These are phyloP conservation scores for Coemansia aciculifera DNA, from an alignment of 192 early-diverging fungal genomes.

Conservation along the genomic window DNA sequence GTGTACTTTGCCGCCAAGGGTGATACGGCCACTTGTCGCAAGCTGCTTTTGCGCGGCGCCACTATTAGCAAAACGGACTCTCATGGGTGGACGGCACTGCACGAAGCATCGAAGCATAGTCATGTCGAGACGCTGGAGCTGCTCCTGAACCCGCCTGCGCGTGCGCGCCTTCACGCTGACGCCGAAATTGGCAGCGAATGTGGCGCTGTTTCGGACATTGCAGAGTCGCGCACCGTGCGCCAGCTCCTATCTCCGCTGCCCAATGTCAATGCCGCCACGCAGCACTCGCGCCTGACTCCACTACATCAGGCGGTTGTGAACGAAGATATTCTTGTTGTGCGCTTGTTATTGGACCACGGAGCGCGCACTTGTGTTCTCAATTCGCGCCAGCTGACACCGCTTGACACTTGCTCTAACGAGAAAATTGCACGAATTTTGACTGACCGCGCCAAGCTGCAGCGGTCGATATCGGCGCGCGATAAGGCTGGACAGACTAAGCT, in stretches of 20 bases:
- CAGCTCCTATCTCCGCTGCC: conserved; percentile 44
- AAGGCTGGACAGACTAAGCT: conserved; percentile 66
- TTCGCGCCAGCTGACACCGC: conserved; percentile 40
- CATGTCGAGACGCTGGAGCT: conserved; percentile 31
- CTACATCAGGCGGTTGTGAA: conserved; percentile 38
- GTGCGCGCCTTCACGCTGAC: conserved; percentile 9
- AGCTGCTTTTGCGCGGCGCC: conserved; percentile 45
- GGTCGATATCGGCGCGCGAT: conserved; percentile 46
- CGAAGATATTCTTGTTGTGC: conserved; percentile 31
- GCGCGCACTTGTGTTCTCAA: conserved; percentile 31
- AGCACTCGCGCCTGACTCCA: conserved; percentile 31
- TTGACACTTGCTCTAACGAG: conserved; percentile 48
- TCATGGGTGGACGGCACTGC: conserved; percentile 47
- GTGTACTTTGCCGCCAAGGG: conserved; percentile 48
- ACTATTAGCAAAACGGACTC: conserved; percentile 26
- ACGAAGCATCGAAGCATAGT: conserved; percentile 34
- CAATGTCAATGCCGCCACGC: conserved; percentile 35
- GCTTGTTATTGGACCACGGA: conserved; percentile 41
- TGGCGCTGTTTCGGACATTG: conserved; percentile 12
- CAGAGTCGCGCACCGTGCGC: conserved; percentile 18
- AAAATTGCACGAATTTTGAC: conserved; percentile 44
- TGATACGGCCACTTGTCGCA: conserved; percentile 30
- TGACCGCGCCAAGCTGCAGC: conserved; percentile 39
- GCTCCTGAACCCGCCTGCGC: conserved; percentile 35
- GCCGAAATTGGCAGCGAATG: conserved; percentile 11